A percentile compares a stretch with the other conserved stretches of the same genome.
phyloP scores from a whole-genome alignment of 2,329 filamentous ascomycete species.

The Nannizzia gypsea region DNA sequence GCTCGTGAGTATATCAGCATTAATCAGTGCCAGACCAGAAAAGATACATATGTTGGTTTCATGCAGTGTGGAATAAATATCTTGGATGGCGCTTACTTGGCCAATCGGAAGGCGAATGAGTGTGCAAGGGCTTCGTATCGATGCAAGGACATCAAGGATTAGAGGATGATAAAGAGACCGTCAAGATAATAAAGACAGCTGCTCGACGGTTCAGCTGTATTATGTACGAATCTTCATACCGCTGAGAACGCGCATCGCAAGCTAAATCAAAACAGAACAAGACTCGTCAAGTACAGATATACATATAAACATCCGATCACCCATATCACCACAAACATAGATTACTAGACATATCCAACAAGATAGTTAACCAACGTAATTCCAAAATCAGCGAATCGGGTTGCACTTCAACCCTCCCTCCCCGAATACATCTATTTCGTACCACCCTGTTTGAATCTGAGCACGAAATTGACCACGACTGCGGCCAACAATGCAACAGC shows the following conservation, averaged over 20 bases:
- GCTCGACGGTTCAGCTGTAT: neutral
- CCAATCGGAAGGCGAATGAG: neutral
- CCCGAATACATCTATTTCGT: neutral
- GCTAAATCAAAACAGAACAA: neutral
- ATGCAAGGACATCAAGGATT: neutral
- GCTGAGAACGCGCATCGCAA: neutral
- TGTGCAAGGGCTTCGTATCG: neutral
- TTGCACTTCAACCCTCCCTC: neutral
- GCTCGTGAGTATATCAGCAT: too few relatives aligned
- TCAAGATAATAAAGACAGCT: neutral
- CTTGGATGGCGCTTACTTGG: neutral
- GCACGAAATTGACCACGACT: constrained; percentile 90
- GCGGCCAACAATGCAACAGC: constrained; percentile 75
- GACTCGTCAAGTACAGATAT: neutral
- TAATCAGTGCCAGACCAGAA: too few relatives aligned
- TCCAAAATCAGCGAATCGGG: neutral
- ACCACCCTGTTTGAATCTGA: constrained; percentile 41
- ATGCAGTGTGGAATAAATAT: neutral
- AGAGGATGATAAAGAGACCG: neutral
- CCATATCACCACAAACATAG: too few relatives aligned
- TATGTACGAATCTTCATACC: neutral
- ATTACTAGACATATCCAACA: too few relatives aligned
- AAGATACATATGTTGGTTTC: neutral
- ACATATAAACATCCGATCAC: neutral
- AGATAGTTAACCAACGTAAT: neutral